These are phyloP conservation scores for Umbelopsis isabellina DNA, from an alignment of 192 early-diverging fungal species.

Conservation along the genomic window DNA sequence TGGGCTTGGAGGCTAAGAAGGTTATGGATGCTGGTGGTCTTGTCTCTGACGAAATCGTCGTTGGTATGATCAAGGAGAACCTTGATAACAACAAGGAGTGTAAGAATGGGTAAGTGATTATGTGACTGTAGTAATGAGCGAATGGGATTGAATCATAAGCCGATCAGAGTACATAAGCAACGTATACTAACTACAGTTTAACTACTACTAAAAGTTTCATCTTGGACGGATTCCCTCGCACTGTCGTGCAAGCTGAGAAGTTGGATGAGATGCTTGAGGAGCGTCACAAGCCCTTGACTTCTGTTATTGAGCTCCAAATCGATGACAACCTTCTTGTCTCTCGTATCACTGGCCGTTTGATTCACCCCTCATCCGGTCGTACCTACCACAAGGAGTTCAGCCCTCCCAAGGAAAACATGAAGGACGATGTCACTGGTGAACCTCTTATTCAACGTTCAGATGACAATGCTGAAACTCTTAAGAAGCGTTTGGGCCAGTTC, in stretches of 20 bases:
- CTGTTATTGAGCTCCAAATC: conserved; percentile 92
- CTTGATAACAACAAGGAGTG: conserved; percentile 93
- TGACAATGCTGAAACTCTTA: conserved; percentile 93
- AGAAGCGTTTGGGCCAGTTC: conserved; percentile 87
- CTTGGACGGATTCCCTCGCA: conserved; percentile 98
- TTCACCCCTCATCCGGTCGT: conserved; percentile 91
- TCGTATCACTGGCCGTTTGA: conserved; percentile 95
- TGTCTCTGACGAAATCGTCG: conserved; percentile 98
- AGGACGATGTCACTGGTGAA: conserved; percentile 97
- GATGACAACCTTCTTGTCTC: conserved; percentile 93
- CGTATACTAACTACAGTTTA: too few relatives aligned
- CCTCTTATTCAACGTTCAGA: conserved; percentile 96
- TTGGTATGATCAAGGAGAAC: conserved; percentile 96
- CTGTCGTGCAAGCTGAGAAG: conserved; percentile 97
- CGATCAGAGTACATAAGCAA: neutral
- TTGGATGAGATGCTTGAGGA: conserved; percentile 92
- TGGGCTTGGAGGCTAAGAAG: conserved; percentile 97
- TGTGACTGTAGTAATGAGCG: neutral
- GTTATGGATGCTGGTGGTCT: conserved; percentile 98
- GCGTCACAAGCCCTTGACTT: conserved; percentile 78
- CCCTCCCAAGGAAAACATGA: conserved; percentile 90
- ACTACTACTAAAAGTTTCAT: conserved; percentile 70
- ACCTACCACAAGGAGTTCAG: conserved; percentile 97
- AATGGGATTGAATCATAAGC: neutral
- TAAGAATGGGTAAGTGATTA: conserved; percentile 76